Conservation (phyloP, 805 yeast species). For the Nakazawaea ernobii region DNA sequence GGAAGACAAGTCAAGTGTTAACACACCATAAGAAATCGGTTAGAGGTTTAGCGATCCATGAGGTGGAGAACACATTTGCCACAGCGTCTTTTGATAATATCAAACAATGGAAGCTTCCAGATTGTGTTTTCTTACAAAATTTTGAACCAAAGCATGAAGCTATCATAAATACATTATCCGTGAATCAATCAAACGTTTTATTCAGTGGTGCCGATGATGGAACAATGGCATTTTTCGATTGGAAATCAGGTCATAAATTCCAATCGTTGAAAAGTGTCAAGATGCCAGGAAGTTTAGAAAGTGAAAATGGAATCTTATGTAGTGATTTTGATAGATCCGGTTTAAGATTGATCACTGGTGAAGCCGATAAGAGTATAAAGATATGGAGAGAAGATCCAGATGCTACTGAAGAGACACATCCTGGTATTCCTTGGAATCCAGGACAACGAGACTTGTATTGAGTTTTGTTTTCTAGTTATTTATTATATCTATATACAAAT, state of each 20-base stretch:
- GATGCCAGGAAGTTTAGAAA: slow-evolving; percentile 64
- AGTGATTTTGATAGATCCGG: slow-evolving; percentile 79
- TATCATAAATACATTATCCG: slow-evolving; percentile 64
- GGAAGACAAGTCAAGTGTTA: slow-evolving; percentile 60
- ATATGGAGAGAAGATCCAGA: slow-evolving; percentile 55
- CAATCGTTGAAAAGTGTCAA: slow-evolving; percentile 50
- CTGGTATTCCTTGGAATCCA: slow-evolving; percentile 30
- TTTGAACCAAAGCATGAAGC: slow-evolving; percentile 36
- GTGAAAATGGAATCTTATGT: slow-evolving; percentile 64
- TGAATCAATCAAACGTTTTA: slow-evolving; percentile 55
- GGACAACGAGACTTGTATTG: background rate
- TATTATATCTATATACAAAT: no score
- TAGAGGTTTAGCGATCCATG: slow-evolving; percentile 65
- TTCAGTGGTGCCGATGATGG: slow-evolving; percentile 89
- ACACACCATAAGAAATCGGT: slow-evolving; percentile 86
- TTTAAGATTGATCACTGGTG: slow-evolving; percentile 75
- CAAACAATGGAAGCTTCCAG: slow-evolving; percentile 79
- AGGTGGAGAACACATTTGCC: slow-evolving; percentile 65
- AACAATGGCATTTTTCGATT: slow-evolving; percentile 68
- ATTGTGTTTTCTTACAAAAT: slow-evolving; percentile 57
- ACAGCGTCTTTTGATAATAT: slow-evolving; percentile 79
- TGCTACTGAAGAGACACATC: slow-evolving; percentile 28
- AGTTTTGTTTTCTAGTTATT: no score
- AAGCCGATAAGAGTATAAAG: slow-evolving; percentile 82
- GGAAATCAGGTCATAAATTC: slow-evolving; percentile 59